Evolutionary conservation across 495 filamentous ascomycete species (phyloP).

Genomic region (Xylaria bambusicola): DNA sequence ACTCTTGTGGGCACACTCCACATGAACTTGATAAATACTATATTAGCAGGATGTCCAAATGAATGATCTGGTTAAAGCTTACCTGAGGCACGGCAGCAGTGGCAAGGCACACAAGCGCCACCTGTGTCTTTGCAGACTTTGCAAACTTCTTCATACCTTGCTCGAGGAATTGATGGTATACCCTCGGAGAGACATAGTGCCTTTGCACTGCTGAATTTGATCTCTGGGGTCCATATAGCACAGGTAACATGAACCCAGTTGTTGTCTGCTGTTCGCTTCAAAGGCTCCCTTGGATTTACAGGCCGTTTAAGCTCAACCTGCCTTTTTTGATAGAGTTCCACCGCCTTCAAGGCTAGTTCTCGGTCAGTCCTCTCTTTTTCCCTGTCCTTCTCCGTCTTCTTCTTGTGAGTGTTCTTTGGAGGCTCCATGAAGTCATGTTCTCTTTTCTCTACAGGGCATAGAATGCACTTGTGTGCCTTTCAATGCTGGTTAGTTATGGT

Average conservation of each 20-base stretch:
- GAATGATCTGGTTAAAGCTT: slow-evolving; percentile 17
- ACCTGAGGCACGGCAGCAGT: slow-evolving; percentile 70
- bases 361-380: slow-evolving; percentile 85
- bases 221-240: slow-evolving; percentile 86
- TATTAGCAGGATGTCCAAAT: slow-evolving; percentile 16
- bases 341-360: slow-evolving; percentile 71
- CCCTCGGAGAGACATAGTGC: slow-evolving; percentile 84
- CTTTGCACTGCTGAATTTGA: slow-evolving; percentile 84
- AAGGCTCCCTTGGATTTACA: slow-evolving; percentile 79
- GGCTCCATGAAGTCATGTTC: slow-evolving; percentile 83
- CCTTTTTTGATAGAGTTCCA: slow-evolving; percentile 75
- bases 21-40: slow-evolving; percentile 62
- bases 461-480: slow-evolving; percentile 83
- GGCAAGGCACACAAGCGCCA: slow-evolving; percentile 82
- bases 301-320: slow-evolving; percentile 83
- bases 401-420: slow-evolving; percentile 81
- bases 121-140: slow-evolving; percentile 75
- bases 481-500: slow-evolving; percentile 30
- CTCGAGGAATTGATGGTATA: slow-evolving; percentile 71
- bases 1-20: slow-evolving; percentile 83
- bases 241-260: slow-evolving; percentile 99
- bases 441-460: slow-evolving; percentile 78
- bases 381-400: slow-evolving; percentile 89
- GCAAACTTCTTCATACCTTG: slow-evolving; percentile 72
- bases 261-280: slow-evolving; percentile 90